Evolutionary conservation across 306 rosid species (phyloP).

Genomic region (Neltuma alba): DNA sequence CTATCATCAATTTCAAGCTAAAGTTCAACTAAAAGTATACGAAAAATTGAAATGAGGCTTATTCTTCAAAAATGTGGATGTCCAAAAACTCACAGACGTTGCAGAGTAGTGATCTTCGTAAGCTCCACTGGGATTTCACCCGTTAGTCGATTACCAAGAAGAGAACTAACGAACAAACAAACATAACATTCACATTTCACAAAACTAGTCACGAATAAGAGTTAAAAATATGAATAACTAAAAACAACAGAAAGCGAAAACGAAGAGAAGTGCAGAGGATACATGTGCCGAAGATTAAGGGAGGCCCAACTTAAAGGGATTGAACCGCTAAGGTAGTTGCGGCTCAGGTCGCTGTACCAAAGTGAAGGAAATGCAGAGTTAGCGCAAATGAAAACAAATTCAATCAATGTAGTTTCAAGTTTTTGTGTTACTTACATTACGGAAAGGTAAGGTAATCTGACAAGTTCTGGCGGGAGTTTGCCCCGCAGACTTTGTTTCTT

Average conservation of each 20-base stretch:
- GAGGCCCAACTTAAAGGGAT: slow-evolving; percentile 58
- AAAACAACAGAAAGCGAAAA: not conserved
- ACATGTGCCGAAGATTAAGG: slow-evolving; percentile 51
- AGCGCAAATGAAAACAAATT: too few species aligned
- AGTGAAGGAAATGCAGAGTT: not conserved
- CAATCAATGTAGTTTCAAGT: not conserved
- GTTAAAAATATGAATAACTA: not conserved
- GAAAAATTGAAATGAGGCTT: not conserved
- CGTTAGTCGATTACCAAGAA: slow-evolving; percentile 11
- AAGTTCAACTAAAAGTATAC: not conserved
- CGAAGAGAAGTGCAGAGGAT: not conserved
- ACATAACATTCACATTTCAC: not conserved
- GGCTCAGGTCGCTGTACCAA: not conserved
- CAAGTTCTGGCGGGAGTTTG: slow-evolving; percentile 46
- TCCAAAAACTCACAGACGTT: slow-evolving; percentile 58
- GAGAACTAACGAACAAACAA: slow-evolving; percentile 42
- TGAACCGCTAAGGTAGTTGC: slow-evolving; percentile 66
- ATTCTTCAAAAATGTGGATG: not conserved
- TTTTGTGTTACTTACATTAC: slow-evolving; percentile 43
- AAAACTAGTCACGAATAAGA: not conserved
- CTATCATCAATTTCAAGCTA: slow-evolving; percentile 36
- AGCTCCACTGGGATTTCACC: slow-evolving; percentile 29
- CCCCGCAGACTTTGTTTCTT: slow-evolving; percentile 52
- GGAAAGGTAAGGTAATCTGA: slow-evolving; percentile 47
- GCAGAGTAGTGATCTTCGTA: slow-evolving; percentile 56